These are phyloP conservation scores for Tulasnella sp. DNA, from an alignment of 768 basidiomycete species.

Conservation along the genomic window DNA sequence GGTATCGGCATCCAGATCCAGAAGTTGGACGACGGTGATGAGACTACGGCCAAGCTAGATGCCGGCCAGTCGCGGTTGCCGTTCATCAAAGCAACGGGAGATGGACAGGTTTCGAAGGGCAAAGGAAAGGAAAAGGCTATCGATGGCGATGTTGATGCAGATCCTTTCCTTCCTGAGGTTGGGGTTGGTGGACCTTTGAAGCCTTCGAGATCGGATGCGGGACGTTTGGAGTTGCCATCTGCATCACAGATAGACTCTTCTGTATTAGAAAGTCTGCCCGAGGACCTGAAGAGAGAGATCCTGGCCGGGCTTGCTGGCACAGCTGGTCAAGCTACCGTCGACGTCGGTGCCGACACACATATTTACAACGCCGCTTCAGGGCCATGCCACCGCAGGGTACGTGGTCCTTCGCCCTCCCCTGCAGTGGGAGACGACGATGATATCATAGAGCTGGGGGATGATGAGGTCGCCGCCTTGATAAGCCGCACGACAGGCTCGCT, in stretches of 20 bases:
- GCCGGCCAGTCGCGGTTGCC: slow-evolving; percentile 49
- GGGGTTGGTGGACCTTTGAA: not conserved
- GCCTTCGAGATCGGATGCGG: not conserved
- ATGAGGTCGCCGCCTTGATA: not conserved
- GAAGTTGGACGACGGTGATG: slow-evolving; percentile 58
- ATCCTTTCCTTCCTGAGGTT: slow-evolving; percentile 30
- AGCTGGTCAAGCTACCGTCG: not conserved
- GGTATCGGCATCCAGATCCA: slow-evolving; percentile 87
- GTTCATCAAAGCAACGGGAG: slow-evolving; percentile 35
- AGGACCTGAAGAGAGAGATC: slow-evolving; percentile 57
- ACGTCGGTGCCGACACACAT: slow-evolving; percentile 11
- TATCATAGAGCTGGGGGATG: not conserved
- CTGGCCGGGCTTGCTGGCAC: slow-evolving; percentile 28
- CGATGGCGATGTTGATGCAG: slow-evolving; percentile 18
- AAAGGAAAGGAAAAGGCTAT: not conserved
- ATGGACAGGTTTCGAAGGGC: slow-evolving; percentile 7
- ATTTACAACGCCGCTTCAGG: slow-evolving; percentile 2
- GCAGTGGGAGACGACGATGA: not conserved
- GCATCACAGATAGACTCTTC: slow-evolving; percentile 66
- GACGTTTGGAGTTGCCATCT: slow-evolving; percentile 39
- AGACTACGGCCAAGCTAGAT: slow-evolving; percentile 19
- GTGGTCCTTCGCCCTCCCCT: not conserved
- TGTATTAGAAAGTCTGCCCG: slow-evolving; percentile 61
- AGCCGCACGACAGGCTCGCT: not conserved
- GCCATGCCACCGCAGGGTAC: not conserved